A percentile compares a stretch with the other conserved stretches of the same genome.
These are phyloP conservation scores for Nemania sp. DNA, from an alignment of 2,329 filamentous ascomycete genomes.

Conservation along the genomic window DNA sequence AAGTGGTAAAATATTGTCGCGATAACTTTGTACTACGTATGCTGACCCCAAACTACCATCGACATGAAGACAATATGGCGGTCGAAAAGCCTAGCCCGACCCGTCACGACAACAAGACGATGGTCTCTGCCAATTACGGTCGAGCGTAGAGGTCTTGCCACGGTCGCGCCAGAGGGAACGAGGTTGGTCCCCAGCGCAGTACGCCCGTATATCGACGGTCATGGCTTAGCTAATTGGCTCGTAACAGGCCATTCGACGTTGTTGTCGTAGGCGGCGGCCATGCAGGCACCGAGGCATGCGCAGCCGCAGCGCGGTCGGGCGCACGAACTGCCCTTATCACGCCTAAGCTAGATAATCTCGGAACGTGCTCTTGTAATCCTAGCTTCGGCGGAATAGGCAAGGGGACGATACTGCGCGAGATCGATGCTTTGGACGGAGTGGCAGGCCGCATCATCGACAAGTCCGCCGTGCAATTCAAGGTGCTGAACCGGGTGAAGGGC, in stretches of 20 bases:
- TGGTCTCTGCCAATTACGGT: conserved; percentile 17
- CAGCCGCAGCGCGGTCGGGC: conserved; percentile 85
- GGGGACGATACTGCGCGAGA: conserved; percentile 91
- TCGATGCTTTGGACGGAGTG: conserved; percentile 91
- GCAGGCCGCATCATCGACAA: conserved; percentile 89
- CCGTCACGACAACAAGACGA: conserved; percentile 25
- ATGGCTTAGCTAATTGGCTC: conserved; percentile 1
- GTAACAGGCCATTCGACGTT: conserved; percentile 73
- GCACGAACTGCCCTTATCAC: conserved; percentile 89
- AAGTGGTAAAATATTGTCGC: not conserved
- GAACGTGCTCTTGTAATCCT: conserved; percentile 34
- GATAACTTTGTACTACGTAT: not conserved
- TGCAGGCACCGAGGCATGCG: conserved; percentile 90
- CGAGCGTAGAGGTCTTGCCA: conserved; percentile 36
- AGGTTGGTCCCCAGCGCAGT: conserved; percentile 32
- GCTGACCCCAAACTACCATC: not conserved
- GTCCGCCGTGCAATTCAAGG: conserved; percentile 89
- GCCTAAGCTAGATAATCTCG: conserved; percentile 54
- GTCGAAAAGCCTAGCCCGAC: conserved; percentile 35
- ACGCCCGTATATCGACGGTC: not conserved
- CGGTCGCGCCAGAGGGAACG: conserved; percentile 36
- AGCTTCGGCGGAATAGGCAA: conserved; percentile 97
- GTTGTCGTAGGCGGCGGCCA: conserved; percentile 95
- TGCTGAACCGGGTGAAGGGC: conserved; percentile 86
- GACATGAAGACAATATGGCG: conserved; percentile 41